phyloP scores from a whole-genome alignment of 176 grass and related monocot genomes.

The Pontederia paniculata region DNA sequence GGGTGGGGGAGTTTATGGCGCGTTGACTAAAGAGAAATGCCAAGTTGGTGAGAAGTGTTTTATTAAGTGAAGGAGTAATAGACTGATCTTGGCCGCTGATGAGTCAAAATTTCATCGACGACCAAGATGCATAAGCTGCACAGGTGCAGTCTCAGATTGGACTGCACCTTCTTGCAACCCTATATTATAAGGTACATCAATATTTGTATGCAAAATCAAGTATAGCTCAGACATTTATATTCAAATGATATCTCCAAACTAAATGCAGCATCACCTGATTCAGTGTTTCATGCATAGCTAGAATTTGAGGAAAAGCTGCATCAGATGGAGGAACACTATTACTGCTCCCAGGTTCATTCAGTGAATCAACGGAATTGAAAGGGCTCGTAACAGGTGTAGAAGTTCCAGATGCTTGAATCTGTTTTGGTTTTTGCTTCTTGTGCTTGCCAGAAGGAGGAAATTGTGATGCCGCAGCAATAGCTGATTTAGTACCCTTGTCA shows the following conservation, averaged over 20 bases:
- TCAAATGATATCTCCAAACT: neutral
- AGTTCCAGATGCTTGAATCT: conserved; percentile 32
- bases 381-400: conserved; percentile 33
- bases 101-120: too few relatives aligned
- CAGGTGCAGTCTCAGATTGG: too few relatives aligned
- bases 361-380: conserved; percentile 37
- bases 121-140: too few relatives aligned
- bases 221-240: neutral
- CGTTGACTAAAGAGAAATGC: too few relatives aligned
- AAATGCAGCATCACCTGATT: conserved; percentile 44
- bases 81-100: too few relatives aligned
- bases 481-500: conserved; percentile 25
- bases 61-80: too few relatives aligned
- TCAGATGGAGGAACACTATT: conserved; percentile 25
- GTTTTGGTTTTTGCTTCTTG: conserved; percentile 40
- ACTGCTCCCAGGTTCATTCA: conserved; percentile 38
- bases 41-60: too few relatives aligned
- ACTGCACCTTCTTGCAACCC: too few relatives aligned
- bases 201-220: neutral
- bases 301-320: conserved; percentile 29
- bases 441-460: conserved; percentile 30
- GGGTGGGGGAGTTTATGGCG: too few relatives aligned
- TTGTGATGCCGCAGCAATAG: conserved; percentile 23
- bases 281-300: conserved; percentile 49
- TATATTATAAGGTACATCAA: too few relatives aligned